These are phyloP conservation scores for Emericellopsis terricola DNA, from an alignment of 495 filamentous ascomycete genomes.

Conservation along the genomic window DNA sequence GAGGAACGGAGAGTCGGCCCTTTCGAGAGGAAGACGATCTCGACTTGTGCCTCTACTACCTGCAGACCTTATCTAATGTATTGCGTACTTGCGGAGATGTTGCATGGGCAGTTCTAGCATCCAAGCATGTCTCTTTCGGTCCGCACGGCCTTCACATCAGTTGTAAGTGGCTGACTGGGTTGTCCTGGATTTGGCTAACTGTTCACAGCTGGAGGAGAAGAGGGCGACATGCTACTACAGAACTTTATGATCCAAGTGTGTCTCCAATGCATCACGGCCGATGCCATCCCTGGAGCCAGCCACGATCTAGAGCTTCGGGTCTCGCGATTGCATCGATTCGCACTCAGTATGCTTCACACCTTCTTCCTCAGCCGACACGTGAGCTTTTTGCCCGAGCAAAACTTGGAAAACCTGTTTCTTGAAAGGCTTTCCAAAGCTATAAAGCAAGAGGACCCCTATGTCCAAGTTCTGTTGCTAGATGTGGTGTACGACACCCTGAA, in stretches of 20 bases:
- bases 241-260: slow-evolving; percentile 43
- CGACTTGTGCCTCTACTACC: slow-evolving; percentile 59
- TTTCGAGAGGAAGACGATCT: slow-evolving; percentile 42
- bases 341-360: slow-evolving; percentile 55
- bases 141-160: slow-evolving; percentile 23
- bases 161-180: slow-evolving; percentile 9
- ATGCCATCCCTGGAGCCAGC: slow-evolving; percentile 16
- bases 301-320: slow-evolving; percentile 18
- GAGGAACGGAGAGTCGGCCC: slow-evolving; percentile 6
- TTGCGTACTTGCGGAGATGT: slow-evolving; percentile 41
- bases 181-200: slow-evolving; percentile 7
- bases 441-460: slow-evolving; percentile 38
- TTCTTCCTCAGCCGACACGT: slow-evolving; percentile 57
- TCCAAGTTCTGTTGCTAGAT: slow-evolving; percentile 61
- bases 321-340: slow-evolving; percentile 46
- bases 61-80: slow-evolving; percentile 56
- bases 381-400: slow-evolving; percentile 42
- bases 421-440: slow-evolving; percentile 48
- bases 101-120: slow-evolving; percentile 42
- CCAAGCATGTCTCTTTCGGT: slow-evolving; percentile 18
- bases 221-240: slow-evolving; percentile 36
- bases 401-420: slow-evolving; percentile 56
- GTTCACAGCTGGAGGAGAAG: slow-evolving; percentile 18
- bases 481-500: slow-evolving; percentile 53
- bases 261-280: slow-evolving; percentile 34